Evolutionary conservation across 257 asterid genomes (phyloP).

Genomic region (Solanum stenotomum): DNA sequence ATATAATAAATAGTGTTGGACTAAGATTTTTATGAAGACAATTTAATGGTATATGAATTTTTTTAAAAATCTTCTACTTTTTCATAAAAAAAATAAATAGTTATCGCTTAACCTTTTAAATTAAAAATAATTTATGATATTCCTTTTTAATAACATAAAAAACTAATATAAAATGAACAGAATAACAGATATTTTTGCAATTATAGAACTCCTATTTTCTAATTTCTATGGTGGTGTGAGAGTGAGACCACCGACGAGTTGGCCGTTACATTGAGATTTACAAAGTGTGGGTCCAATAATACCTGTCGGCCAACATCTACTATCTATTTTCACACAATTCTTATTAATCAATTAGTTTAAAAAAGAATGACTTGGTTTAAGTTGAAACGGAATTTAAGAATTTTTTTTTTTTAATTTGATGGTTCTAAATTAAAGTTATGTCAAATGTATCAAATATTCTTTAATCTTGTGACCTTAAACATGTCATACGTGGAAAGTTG

Average conservation of each 20-base stretch:
- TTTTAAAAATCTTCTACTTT: too few species aligned
- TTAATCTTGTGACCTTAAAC: accelerated
- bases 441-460: accelerated
- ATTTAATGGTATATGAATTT: too few species aligned
- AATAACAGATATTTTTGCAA: not conserved
- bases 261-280: not conserved
- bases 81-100: accelerated
- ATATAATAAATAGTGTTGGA: too few species aligned
- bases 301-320: not conserved
- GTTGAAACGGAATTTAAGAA: accelerated
- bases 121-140: too few species aligned
- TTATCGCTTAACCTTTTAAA: too few species aligned
- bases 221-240: not conserved
- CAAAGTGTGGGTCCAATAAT: not conserved
- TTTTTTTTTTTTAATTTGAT: too few species aligned
- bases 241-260: not conserved
- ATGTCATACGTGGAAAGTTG: accelerated
- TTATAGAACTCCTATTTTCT: not conserved
- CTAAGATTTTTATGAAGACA: too few species aligned
- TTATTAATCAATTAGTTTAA: accelerated
- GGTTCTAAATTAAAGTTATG: too few species aligned
- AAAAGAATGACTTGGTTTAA: accelerated
- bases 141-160: too few species aligned
- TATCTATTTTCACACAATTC: not conserved
- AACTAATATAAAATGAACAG: too few species aligned